Conservation (phyloP, 495 filamentous ascomycete species). For the Aspergillus heteromorphus region DNA sequence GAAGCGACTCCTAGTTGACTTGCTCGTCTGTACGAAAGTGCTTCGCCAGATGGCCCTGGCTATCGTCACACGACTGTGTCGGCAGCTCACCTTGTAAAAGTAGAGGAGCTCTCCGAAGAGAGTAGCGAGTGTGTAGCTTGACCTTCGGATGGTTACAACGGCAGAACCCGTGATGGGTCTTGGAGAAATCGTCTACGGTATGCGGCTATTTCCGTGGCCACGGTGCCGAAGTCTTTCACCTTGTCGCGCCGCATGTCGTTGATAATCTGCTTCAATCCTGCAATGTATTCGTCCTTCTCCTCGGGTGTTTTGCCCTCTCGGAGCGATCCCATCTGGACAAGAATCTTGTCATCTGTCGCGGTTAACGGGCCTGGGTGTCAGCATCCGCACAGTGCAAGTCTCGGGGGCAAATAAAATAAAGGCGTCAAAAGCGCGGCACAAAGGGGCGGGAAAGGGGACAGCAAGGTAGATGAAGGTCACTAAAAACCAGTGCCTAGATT, state of each 20-base stretch:
- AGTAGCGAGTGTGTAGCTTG: not conserved
- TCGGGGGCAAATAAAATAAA: not conserved
- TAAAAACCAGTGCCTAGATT: slow-evolving; percentile 9
- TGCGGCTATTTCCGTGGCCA: slow-evolving; percentile 75
- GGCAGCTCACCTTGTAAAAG: slow-evolving; percentile 31
- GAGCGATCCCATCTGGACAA: slow-evolving; percentile 72
- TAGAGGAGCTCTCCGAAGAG: not conserved
- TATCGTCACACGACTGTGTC: slow-evolving; percentile 3
- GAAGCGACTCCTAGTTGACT: not conserved
- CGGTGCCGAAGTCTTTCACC: slow-evolving; percentile 72
- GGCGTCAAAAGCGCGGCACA: not conserved
- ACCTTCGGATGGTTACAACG: slow-evolving; percentile 33
- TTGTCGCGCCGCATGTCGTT: slow-evolving; percentile 66
- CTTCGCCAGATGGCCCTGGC: not conserved
- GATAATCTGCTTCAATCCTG: slow-evolving; percentile 71
- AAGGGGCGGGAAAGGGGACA: not conserved
- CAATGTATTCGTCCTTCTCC: slow-evolving; percentile 65
- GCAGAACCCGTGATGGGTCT: slow-evolving; percentile 46
- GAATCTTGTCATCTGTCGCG: slow-evolving; percentile 74
- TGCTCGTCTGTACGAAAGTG: not conserved
- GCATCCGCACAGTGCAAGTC: slow-evolving; percentile 44
- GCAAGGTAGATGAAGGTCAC: slow-evolving; percentile 3
- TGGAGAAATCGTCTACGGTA: slow-evolving; percentile 68
- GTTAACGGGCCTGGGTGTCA: slow-evolving; percentile 55
- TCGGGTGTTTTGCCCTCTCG: slow-evolving; percentile 65